Percentiles rank a stretch among this genome's conserved stretches.
phyloP scores from a whole-genome alignment of 495 filamentous ascomycete genomes.

The Penicillium pancosmium region DNA sequence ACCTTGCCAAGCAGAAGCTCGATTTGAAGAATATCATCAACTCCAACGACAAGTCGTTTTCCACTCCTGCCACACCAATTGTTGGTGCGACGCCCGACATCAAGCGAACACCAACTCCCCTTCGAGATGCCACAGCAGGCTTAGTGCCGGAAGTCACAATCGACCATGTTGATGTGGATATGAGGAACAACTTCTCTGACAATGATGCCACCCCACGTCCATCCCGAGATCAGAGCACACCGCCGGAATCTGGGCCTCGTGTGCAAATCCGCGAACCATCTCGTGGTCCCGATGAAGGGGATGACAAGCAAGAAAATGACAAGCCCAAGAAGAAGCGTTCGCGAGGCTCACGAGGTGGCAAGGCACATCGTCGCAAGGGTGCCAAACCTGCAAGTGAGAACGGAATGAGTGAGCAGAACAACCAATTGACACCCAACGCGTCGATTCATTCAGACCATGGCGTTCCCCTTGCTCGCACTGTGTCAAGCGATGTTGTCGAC shows the following conservation, averaged over 20 bases:
- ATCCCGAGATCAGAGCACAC: slow-evolving; percentile 25
- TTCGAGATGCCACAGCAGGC: slow-evolving; percentile 7
- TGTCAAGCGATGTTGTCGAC: slow-evolving; percentile 44
- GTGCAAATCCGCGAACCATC: slow-evolving; percentile 52
- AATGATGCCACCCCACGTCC: slow-evolving; percentile 31
- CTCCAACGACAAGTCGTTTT: slow-evolving; percentile 45
- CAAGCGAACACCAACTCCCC: slow-evolving; percentile 29
- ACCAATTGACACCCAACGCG: slow-evolving; percentile 29
- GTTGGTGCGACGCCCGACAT: slow-evolving; percentile 30
- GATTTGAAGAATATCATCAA: slow-evolving; percentile 56
- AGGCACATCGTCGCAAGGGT: slow-evolving; percentile 65
- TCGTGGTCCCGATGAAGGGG: slow-evolving; percentile 39
- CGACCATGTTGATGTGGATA: slow-evolving; percentile 39
- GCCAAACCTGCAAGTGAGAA: slow-evolving; percentile 49
- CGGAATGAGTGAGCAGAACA: slow-evolving; percentile 42
- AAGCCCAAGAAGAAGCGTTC: slow-evolving; percentile 72
- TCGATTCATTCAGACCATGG: slow-evolving; percentile 60
- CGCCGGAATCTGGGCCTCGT: slow-evolving; percentile 27
- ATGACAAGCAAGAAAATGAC: slow-evolving; percentile 71
- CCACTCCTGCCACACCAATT: slow-evolving; percentile 48
- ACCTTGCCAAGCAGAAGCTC: slow-evolving; percentile 53
- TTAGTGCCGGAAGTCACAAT: slow-evolving; percentile 37
- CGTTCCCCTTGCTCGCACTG: slow-evolving; percentile 44
- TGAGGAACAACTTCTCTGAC: slow-evolving; percentile 25
- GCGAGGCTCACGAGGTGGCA: slow-evolving; percentile 80